Conservation (phyloP, 768 basidiomycete species). For the Tricholoma sp. region DNA sequence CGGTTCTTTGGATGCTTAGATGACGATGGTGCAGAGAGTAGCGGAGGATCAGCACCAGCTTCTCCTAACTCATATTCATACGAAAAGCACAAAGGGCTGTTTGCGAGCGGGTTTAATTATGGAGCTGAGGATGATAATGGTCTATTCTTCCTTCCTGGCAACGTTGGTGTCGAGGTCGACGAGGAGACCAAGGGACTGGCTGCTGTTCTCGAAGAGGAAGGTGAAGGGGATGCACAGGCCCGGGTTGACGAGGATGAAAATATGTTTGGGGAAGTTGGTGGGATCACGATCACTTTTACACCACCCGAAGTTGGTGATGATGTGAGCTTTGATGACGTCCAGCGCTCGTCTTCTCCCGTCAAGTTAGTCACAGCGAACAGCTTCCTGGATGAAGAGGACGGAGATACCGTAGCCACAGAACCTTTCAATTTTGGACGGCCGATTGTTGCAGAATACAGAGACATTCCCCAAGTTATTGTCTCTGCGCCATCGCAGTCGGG, state of each 20-base stretch:
- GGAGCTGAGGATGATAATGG: conserved; percentile 47
- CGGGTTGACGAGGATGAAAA: conserved; percentile 38
- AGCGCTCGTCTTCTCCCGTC: conserved; percentile 23
- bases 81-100: conserved; percentile 58
- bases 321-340: conserved; percentile 22
- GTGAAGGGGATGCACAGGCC: conserved; percentile 28
- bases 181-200: conserved; percentile 26
- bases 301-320: conserved; percentile 45
- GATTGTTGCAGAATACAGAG: background rate
- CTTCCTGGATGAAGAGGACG: conserved; percentile 25
- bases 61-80: conserved; percentile 37
- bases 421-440: conserved; percentile 13
- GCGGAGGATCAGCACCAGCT: conserved; percentile 35
- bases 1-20: conserved; percentile 74
- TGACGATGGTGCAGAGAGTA: conserved; percentile 36
- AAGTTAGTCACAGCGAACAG: conserved; percentile 26
- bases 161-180: conserved; percentile 31
- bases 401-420: conserved; percentile 7
- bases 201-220: conserved; percentile 39
- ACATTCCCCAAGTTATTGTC: conserved; percentile 2
- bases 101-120: conserved; percentile 48
- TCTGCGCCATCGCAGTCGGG: conserved; percentile 7
- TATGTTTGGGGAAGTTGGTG: conserved; percentile 59
- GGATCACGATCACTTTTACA: conserved; percentile 71
- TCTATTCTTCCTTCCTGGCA: conserved; percentile 38